Percentiles rank a stretch among this genome's conserved stretches.
Conservation (phyloP, 176 grass and related monocot genomes). For the Oryza australiensis region DNA sequence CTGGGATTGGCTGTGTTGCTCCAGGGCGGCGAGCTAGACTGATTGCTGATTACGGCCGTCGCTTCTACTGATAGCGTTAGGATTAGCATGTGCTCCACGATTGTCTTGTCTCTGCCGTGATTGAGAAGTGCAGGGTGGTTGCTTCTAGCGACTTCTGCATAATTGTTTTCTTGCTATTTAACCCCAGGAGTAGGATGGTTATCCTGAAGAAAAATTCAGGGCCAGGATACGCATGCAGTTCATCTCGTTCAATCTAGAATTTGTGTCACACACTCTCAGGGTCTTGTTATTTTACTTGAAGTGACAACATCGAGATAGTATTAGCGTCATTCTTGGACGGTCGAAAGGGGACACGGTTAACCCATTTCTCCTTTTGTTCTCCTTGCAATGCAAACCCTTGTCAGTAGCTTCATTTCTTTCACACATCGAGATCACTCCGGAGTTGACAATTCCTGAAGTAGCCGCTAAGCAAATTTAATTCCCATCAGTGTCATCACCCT, state of each 20-base stretch:
- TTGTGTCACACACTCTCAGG: too few species aligned
- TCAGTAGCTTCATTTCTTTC: neutral
- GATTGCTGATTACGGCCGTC: neutral
- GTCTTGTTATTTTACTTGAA: neutral
- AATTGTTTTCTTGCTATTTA: too few species aligned
- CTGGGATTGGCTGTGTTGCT: neutral
- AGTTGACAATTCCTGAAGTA: neutral
- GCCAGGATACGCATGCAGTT: too few species aligned
- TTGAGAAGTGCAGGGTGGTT: neutral
- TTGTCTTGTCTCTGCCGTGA: neutral
- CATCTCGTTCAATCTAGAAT: neutral
- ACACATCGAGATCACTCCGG: neutral
- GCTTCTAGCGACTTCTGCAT: neutral
- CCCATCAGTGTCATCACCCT: neutral
- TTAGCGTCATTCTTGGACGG: neutral
- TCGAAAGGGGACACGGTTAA: neutral
- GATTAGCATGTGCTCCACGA: neutral
- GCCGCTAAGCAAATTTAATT: neutral
- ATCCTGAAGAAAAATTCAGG: neutral
- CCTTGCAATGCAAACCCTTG: neutral
- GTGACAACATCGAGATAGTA: neutral
- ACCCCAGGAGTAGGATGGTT: neutral
- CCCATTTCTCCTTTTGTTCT: neutral
- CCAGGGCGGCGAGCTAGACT: neutral
- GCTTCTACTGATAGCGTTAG: neutral